phyloP scores from a whole-genome alignment of 2,329 filamentous ascomycete genomes.

The Epichloe gansuensis region DNA sequence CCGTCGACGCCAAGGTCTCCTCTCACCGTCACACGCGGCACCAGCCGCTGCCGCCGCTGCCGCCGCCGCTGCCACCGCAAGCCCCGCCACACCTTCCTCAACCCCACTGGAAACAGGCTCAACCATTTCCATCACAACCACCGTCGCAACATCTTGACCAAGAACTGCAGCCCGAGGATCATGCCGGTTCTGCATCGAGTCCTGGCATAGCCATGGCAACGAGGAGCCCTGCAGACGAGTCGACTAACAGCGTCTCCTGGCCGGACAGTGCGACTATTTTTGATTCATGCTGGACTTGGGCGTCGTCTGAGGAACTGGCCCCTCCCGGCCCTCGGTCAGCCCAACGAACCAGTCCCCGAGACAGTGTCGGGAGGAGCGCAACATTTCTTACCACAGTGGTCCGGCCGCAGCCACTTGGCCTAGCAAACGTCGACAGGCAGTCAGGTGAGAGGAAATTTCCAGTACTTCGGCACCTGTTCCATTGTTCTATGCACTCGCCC shows the following conservation, averaged over 20 bases:
- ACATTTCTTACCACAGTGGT: not conserved
- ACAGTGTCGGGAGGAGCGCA: not conserved
- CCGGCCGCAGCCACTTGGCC: not conserved
- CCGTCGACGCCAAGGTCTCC: not conserved
- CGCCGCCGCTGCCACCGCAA: not conserved
- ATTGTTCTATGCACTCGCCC: not conserved
- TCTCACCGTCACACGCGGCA: not conserved
- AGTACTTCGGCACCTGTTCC: not conserved
- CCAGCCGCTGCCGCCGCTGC: conserved; percentile 1
- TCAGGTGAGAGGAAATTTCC: not conserved
- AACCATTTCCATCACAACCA: not conserved
- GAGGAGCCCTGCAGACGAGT: not conserved
- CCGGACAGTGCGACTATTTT: not conserved
- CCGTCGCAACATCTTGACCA: not conserved
- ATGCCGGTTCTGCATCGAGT: not conserved
- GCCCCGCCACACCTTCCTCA: not conserved
- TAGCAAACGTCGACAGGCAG: not conserved
- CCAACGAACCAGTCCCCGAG: not conserved
- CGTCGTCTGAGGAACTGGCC: not conserved
- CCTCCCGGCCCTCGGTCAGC: not conserved
- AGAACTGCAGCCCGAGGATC: not conserved
- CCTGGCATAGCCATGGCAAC: not conserved
- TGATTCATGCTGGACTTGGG: conserved; percentile 7
- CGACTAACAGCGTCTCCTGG: not conserved
- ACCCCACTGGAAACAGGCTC: not conserved